phyloP scores from a whole-genome alignment of 495 filamentous ascomycete species.

The Massariosphaeria phaeospora region DNA sequence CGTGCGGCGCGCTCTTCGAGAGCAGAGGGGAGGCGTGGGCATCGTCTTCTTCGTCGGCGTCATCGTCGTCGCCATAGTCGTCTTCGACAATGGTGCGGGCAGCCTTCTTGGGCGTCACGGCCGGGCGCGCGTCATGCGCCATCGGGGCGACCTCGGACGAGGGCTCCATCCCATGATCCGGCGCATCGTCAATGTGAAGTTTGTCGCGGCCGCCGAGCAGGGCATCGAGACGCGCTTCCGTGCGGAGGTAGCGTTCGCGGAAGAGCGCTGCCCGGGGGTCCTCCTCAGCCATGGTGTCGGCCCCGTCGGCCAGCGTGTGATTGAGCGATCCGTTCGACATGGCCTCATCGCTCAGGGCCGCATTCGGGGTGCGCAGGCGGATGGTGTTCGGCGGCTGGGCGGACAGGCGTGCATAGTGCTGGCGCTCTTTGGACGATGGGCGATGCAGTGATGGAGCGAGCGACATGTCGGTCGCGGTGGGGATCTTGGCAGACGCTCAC shows the following conservation, averaged over 20 bases:
- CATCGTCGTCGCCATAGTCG: conserved; percentile 83
- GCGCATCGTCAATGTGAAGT: conserved; percentile 35
- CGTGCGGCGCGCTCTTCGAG: conserved; percentile 52
- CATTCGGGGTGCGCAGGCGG: conserved; percentile 34
- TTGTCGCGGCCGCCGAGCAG: conserved; percentile 52
- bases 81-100: conserved; percentile 75
- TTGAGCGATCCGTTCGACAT: conserved; percentile 31
- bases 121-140: conserved; percentile 42
- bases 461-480: conserved; percentile 26
- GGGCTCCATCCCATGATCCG: conserved; percentile 37
- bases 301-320: conserved; percentile 31
- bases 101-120: conserved; percentile 53
- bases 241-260: conserved; percentile 53
- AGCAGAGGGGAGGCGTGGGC: conserved; percentile 54
- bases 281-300: conserved; percentile 48
- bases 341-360: conserved; percentile 35
- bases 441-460: conserved; percentile 29
- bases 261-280: conserved; percentile 60
- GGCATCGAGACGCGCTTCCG: conserved; percentile 56
- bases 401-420: conserved; percentile 30
- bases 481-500: conserved; percentile 27
- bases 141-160: conserved; percentile 36
- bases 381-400: conserved; percentile 23
- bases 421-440: conserved; percentile 30
- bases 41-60: conserved; percentile 57